A percentile compares a stretch with the other conserved stretches of the same genome.
These are phyloP conservation scores for Venturia pyrina DNA, from an alignment of 2,329 filamentous ascomycete species.

Conservation along the genomic window DNA sequence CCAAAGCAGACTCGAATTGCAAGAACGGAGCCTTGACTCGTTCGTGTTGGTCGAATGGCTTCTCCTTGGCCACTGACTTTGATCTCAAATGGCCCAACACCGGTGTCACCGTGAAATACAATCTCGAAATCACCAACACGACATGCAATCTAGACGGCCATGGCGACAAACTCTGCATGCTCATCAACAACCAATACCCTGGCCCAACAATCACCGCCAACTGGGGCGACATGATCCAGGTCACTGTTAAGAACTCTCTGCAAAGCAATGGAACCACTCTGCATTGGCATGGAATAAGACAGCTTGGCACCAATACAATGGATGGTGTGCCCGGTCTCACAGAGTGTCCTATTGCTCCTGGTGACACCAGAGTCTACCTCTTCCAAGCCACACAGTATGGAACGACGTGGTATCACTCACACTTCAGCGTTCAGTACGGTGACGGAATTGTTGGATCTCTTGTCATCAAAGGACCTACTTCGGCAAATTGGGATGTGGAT, in stretches of 20 bases:
- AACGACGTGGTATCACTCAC: conserved; percentile 23
- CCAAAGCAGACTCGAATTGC: conserved; percentile 22
- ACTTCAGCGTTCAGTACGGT: conserved; percentile 25
- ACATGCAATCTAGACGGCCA: conserved; percentile 26
- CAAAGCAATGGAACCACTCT: conserved; percentile 49
- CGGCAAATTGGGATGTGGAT: conserved; percentile 25
- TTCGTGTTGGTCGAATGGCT: conserved; percentile 33
- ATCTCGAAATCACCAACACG: conserved; percentile 22
- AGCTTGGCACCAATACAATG: conserved; percentile 38
- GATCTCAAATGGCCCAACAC: conserved; percentile 33
- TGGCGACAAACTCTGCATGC: conserved; percentile 21
- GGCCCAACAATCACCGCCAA: conserved; percentile 51
- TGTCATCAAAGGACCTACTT: conserved; percentile 24
- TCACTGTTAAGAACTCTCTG: conserved; percentile 46
- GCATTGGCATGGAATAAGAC: conserved; percentile 53
- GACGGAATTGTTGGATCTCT: conserved; percentile 23
- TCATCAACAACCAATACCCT: conserved; percentile 54
- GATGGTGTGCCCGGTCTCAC: conserved; percentile 42
- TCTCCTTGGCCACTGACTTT: conserved; percentile 35
- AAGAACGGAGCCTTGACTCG: conserved; percentile 30
- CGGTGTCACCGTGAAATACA: conserved; percentile 27
- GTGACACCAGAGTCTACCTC: conserved; percentile 41
- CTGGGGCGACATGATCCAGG: conserved; percentile 36
- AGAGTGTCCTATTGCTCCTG: conserved; percentile 37
- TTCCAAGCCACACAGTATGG: conserved; percentile 39